phyloP scores from a whole-genome alignment of 768 basidiomycete species.

The Dentipellis sp. region DNA sequence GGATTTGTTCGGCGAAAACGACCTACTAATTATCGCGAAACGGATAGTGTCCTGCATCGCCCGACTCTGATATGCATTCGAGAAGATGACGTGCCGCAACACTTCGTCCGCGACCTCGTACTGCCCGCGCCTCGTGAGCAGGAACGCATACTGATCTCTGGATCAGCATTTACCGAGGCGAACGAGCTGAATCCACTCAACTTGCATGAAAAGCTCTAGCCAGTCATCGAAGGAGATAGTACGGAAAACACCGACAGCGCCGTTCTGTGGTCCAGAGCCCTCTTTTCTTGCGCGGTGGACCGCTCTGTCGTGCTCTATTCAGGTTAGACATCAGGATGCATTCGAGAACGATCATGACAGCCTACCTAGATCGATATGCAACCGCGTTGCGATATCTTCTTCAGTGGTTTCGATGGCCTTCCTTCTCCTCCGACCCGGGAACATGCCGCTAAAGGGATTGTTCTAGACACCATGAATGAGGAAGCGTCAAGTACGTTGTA shows the following conservation, averaged over 20 bases:
- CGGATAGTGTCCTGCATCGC: constrained; percentile 63
- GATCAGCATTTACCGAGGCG: neutral
- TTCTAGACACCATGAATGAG: constrained; percentile 21
- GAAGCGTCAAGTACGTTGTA: neutral
- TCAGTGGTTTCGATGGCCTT: constrained; percentile 48
- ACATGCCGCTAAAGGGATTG: constrained; percentile 63
- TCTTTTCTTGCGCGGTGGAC: constrained; percentile 38
- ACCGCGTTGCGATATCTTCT: constrained; percentile 64
- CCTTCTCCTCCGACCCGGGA: constrained; percentile 35
- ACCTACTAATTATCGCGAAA: constrained; percentile 66
- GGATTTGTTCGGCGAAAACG: neutral
- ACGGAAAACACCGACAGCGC: constrained; percentile 61
- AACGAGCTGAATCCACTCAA: constrained; percentile 22
- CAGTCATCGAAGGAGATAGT: constrained; percentile 80
- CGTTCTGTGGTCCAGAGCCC: constrained; percentile 22
- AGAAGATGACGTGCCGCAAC: constrained; percentile 63
- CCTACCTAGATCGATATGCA: constrained; percentile 68
- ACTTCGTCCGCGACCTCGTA: constrained; percentile 66
- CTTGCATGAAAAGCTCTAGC: constrained; percentile 81
- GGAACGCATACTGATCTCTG: constrained; percentile 57
- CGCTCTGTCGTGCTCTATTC: constrained; percentile 47
- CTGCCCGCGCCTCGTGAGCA: constrained; percentile 53
- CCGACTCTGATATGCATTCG: constrained; percentile 61
- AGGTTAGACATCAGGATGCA: neutral
- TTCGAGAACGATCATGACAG: neutral